phyloP scores from a whole-genome alignment of 495 filamentous ascomycete genomes.

The Cryomyces minteri region DNA sequence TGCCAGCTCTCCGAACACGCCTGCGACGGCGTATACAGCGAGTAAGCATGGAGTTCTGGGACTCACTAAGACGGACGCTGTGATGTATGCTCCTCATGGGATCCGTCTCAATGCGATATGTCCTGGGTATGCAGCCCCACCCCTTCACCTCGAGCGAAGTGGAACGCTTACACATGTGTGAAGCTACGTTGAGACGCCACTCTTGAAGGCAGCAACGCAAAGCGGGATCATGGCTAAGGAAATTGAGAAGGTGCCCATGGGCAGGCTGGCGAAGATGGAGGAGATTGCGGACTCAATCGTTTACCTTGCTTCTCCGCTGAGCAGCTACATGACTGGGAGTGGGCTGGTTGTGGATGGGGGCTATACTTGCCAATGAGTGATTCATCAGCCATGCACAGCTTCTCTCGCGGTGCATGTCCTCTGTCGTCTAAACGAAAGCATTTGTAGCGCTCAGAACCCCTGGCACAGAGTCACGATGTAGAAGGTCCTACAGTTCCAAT shows the following conservation, averaged over 20 bases:
- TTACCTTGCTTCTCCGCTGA: constrained; percentile 20
- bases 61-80: constrained; percentile 28
- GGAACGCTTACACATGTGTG: no score
- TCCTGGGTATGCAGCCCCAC: constrained; percentile 18
- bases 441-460: no score
- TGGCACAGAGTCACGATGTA: no score
- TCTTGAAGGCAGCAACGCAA: constrained; percentile 14
- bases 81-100: constrained; percentile 22
- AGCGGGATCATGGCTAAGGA: constrained; percentile 13
- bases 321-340: constrained; percentile 23
- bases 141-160: no score
- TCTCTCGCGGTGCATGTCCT: neutral
- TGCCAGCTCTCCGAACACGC: constrained; percentile 6
- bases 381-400: neutral
- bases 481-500: no score
- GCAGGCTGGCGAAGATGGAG: constrained; percentile 15
- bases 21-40: constrained; percentile 21
- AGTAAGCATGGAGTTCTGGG: constrained; percentile 28
- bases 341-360: constrained; percentile 14
- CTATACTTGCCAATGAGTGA: neutral
- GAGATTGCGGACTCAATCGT: constrained; percentile 22
- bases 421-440: no score
- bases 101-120: constrained; percentile 34
- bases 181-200: constrained; percentile 17
- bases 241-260: constrained; percentile 18